Evolutionary conservation across 139 green algal species (phyloP).

Genomic region (Tetraselmis striata): DNA sequence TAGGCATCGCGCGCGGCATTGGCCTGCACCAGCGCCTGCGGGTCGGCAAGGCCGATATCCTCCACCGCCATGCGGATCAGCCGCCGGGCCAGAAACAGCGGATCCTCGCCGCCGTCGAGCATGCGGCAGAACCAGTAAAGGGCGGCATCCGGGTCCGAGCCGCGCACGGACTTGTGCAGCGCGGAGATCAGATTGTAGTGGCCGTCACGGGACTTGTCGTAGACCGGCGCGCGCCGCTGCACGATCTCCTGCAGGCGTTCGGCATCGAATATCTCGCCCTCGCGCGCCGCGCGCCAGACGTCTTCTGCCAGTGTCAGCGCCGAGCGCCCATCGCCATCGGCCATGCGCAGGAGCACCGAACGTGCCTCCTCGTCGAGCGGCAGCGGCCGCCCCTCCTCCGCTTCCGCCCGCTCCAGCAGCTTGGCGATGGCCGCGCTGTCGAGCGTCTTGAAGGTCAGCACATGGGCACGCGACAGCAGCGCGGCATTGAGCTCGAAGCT

Average conservation of each 20-base stretch:
- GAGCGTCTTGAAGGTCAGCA: neutral
- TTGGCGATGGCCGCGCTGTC: neutral
- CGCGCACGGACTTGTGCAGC: conserved; percentile 14
- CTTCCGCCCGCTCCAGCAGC: neutral
- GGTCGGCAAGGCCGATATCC: conserved; percentile 12
- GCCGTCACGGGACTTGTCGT: too few species aligned
- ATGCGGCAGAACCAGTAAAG: conserved; percentile 12
- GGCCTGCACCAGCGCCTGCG: conserved; percentile 5
- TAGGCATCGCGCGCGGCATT: conserved; percentile 4
- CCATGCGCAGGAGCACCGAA: too few species aligned
- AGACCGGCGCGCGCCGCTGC: too few species aligned
- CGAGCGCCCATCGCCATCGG: too few species aligned
- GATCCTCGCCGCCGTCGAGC: conserved; percentile 8
- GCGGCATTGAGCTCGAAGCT: neutral
- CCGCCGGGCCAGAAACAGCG: conserved; percentile 9
- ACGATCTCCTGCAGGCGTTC: too few species aligned
- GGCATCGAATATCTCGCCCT: too few species aligned
- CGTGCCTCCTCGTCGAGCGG: too few species aligned
- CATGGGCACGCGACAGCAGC: conserved; percentile 2
- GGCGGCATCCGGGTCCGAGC: conserved; percentile 6
- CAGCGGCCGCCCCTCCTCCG: too few species aligned
- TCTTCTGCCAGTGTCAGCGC: too few species aligned
- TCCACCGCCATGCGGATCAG: conserved; percentile 8
- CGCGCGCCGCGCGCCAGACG: too few species aligned
- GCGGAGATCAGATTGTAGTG: conserved; percentile 13